Evolutionary conservation across 1,284 basidiomycete species (phyloP), one percentile per base, ranked within the genome.

Genomic region (Boletellus deceptivus): DNA sequence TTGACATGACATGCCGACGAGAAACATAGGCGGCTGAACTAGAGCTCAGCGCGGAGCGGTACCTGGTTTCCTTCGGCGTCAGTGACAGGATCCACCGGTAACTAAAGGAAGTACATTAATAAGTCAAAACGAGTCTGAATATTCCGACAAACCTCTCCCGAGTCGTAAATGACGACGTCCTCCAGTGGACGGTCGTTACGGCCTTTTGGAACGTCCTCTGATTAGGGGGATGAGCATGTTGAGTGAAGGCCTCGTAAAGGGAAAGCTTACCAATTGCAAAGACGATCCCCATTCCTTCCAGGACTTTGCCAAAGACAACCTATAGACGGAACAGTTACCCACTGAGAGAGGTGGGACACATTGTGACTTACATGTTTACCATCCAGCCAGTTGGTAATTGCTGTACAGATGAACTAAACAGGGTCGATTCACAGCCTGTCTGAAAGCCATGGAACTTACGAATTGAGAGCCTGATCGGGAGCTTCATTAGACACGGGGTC

Each of bases 11-110:
- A 57, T 57, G 59, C 61, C 62, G 47, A 60, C 52, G 55, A 60
- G 65, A 34, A 65, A 74, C 61, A 73, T 63, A 59, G 62, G 60
- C 64, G 71, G 75, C 76, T 68, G 69, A 71, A 64, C 54, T 82
- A 96, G 66, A 96, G 91, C 83, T 97, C 93, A 82, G 82, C 85
- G 65, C 84, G 91, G 65, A 91, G 73, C 76, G 91, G 93, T 84
- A 94, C 90, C 90, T 94, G 77, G 59, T 90, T 86, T 66, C 85
- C 89, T 49, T 85, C 76, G 53, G 75, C 77, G 60, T 89, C 87
- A 36, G 72, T 69, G 52, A 73, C 76, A 29, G 71, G 49, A 49
- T 89, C 86, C 37, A 92, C 68, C 36, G 75, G 73, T 46, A 93
- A 74, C 88, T 92, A 59, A 38, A 17, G 42, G 53, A 52, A 40